Evolutionary conservation across 2,329 filamentous ascomycete genomes (phyloP), one percentile per base, ranked within the genome.

Genomic region (Botrytis fragariae): DNA sequence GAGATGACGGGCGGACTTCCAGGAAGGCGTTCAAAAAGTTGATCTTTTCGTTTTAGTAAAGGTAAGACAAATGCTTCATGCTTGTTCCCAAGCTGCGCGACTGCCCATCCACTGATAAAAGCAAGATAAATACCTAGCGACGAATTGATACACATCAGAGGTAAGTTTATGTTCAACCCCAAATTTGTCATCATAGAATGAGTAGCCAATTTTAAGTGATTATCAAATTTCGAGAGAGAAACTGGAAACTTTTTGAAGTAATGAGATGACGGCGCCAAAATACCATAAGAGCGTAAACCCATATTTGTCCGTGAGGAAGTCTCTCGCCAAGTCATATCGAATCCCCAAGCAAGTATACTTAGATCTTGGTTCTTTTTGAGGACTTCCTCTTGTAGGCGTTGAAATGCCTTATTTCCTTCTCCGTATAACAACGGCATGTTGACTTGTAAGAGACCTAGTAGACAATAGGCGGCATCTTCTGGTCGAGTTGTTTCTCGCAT

Each of bases 271-370:
- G 62, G 39, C 16, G 62, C 62, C 20, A 64, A 20, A 32, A 32
- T 45, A 6, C 39, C 39, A 25, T 20, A 22, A n/a, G n/a, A 64
- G 18, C n/a, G n/a, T 64, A 29, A 45, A 18, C 42, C 39, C 9
- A 32, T 18, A 2, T n/a, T 44, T 42, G n/a, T 57, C 16, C n/a
- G n/a, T 12, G 9, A 32, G 18, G n/a, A 64, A 12, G 18, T 64
- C 9, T 45, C 42, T 32, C 42, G 39, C 39, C n/a, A 22, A n/a
- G 29, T 69, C 63, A 57, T 61, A 45, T 44, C 42, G 45, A 45
- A 64, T 16, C 62, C 64, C 71, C 71, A 72, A 29, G 71, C 71
- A 32, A 69, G 68, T 9, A 72, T 57, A n/a, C 63, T 61, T 5
- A 69, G 51, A 42, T 69, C 63, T 25, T 61, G 44, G 14, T 44